Evolutionary conservation across 345 rosid genomes (phyloP), one percentile per base, ranked within the genome.

Genomic region (Xanthoceras sorbifolium): DNA sequence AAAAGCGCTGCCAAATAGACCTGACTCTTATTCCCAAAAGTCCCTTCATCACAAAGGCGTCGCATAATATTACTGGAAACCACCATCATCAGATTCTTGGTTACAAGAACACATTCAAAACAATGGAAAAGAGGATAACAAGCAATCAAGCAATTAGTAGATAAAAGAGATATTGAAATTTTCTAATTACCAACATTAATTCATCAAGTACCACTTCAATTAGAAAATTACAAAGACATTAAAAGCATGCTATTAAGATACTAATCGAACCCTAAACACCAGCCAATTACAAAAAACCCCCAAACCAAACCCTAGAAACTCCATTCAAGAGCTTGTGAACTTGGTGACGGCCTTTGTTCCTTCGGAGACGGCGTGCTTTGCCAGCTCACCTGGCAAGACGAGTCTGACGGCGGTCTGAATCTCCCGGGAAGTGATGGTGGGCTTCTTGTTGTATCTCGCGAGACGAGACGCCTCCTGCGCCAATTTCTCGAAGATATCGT

Each of bases 291-390:
- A 69, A 26, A 4, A 9, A 64, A 20, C 18, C 6, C 54, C 73
- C 8, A 25, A 59, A 23, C 54, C 12, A 61, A 74, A 18, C 69
- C 55, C 52, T 50, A 52, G 5, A n/a, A 57, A 64, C 17, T 10
- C 26, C 0, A 6, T 57, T 23, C 23, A 76, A 67, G 79, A 67
- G 25, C 82, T 79, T 0, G 82, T 75, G 18, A 79, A 79, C 64
- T 79, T 79, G 26, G 82, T 79, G 10, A 79, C 82, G 1, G 82
- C 82, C 72, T 79, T 79, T 65, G 82, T 79, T n/a, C 82, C 82
- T 48, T 79, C 82, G 5, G 79, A 74, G 1, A 79, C 82, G 32
- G 82, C 82, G 65, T 79, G 82, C 66, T 79, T 79, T n/a, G 82
- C 82, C 32, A 79, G 66, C 59, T 79, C 82, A 14, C 82, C 82